phyloP scores from a whole-genome alignment of 768 basidiomycete genomes.

The Boletus fagicola region DNA sequence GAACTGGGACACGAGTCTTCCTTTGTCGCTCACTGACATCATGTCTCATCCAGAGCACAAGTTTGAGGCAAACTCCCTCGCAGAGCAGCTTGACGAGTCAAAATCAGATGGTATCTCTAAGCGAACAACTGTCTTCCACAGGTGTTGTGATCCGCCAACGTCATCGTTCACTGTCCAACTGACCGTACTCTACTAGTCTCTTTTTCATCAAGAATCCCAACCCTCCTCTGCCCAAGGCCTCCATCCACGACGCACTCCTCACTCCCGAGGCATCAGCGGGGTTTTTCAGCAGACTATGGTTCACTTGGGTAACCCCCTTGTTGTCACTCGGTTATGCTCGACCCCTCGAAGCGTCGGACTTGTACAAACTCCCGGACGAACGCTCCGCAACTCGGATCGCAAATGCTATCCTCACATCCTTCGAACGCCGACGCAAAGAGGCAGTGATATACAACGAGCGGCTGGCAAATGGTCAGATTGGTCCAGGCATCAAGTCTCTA shows the following conservation, averaged over 20 bases:
- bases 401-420: slow-evolving; percentile 60
- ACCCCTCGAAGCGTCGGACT: slow-evolving; percentile 75
- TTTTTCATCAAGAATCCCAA: slow-evolving; percentile 16
- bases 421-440: slow-evolving; percentile 50
- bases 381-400: slow-evolving; percentile 62
- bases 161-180: neutral
- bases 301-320: slow-evolving; percentile 73
- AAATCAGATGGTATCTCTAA: neutral
- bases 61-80: neutral
- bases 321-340: slow-evolving; percentile 74
- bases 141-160: neutral
- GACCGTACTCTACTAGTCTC: slow-evolving; percentile 6
- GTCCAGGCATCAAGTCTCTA: slow-evolving; percentile 49
- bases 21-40: neutral
- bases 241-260: slow-evolving; percentile 56
- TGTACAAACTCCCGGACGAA: slow-evolving; percentile 72
- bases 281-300: slow-evolving; percentile 59
- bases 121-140: neutral
- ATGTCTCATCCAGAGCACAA: slow-evolving; percentile 9
- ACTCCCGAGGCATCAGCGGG: slow-evolving; percentile 69
- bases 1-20: neutral
- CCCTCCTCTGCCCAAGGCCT: slow-evolving; percentile 44
- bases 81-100: neutral
- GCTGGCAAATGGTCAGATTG: slow-evolving; percentile 62
- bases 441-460: slow-evolving; percentile 71